Percentiles rank a stretch among this genome's conserved stretches.
Evolutionary conservation across 2,329 filamentous ascomycete species (phyloP).

Genomic region (Fusarium longipes): DNA sequence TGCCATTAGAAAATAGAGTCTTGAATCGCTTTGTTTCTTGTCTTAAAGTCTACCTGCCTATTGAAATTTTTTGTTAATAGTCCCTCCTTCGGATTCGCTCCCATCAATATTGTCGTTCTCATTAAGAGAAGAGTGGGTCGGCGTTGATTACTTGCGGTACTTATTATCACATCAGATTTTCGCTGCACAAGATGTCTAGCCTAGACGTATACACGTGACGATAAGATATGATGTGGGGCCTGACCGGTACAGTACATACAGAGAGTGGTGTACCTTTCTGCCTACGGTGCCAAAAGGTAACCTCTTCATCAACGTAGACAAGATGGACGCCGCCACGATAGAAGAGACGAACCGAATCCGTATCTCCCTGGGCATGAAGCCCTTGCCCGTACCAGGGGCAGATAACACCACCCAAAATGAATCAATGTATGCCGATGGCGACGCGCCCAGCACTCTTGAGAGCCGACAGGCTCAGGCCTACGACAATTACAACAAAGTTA

Average conservation of each 20-base stretch:
- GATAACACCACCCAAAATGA: slow-evolving; percentile 50
- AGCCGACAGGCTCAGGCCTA: slow-evolving; percentile 78
- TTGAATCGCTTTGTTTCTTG: background rate
- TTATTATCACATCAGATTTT: background rate
- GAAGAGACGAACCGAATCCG: slow-evolving; percentile 96
- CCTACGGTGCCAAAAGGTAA: background rate
- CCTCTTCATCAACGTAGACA: slow-evolving; percentile 34
- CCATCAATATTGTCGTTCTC: too few relatives aligned
- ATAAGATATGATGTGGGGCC: background rate
- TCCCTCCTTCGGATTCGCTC: too few relatives aligned
- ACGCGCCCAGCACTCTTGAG: slow-evolving; percentile 85
- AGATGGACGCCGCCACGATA: slow-evolving; percentile 78
- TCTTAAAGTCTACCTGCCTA: background rate
- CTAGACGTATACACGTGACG: background rate
- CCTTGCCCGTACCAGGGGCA: slow-evolving; percentile 83
- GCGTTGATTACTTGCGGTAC: background rate
- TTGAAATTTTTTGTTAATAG: too few relatives aligned
- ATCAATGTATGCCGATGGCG: slow-evolving; percentile 69
- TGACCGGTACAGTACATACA: background rate
- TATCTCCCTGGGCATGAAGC: slow-evolving; percentile 87
- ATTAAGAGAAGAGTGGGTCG: background rate
- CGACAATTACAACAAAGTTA: slow-evolving; percentile 75
- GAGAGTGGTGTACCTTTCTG: background rate
- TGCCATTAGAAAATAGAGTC: background rate
- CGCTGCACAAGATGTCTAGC: background rate